Percentiles rank a stretch among this genome's conserved stretches.
These are phyloP conservation scores for Allomyces macrogynus DNA, from an alignment of 192 early-diverging fungal species.

Conservation along the genomic window DNA sequence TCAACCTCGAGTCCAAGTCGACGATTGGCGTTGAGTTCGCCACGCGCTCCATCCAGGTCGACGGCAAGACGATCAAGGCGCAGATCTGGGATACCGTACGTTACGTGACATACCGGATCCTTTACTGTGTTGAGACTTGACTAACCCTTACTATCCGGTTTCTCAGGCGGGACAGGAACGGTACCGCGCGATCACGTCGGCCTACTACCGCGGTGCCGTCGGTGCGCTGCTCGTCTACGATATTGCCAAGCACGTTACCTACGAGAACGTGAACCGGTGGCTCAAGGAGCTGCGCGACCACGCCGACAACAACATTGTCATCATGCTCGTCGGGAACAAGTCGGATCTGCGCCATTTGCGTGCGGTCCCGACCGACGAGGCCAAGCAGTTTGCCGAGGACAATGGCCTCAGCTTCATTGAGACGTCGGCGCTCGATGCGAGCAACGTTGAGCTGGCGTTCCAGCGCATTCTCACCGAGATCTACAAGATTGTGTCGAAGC, in stretches of 20 bases:
- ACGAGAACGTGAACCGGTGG: conserved; percentile 93
- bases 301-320: conserved; percentile 93
- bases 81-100: conserved; percentile 96
- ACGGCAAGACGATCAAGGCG: conserved; percentile 93
- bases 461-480: conserved; percentile 89
- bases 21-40: conserved; percentile 99
- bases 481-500: conserved; percentile 92
- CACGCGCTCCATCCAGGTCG: conserved; percentile 86
- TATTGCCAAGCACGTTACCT: conserved; percentile 87
- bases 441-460: conserved; percentile 91
- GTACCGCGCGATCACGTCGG: conserved; percentile 67
- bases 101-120: no score
- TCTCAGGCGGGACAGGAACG: conserved; percentile 38
- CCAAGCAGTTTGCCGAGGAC: conserved; percentile 89
- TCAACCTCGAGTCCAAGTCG: conserved; percentile 93
- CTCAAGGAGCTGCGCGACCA: conserved; percentile 95
- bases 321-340: conserved; percentile 99
- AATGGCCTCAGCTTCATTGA: conserved; percentile 94
- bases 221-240: conserved; percentile 95
- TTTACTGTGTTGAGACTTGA: no score
- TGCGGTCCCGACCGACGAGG: conserved; percentile 92
- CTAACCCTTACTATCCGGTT: no score
- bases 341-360: conserved; percentile 88
- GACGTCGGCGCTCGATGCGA: conserved; percentile 89
- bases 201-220: conserved; percentile 90